Base-by-base conservation (phyloP, 352 stramenopile species). In the Globisporangium yorkense region DNA sequence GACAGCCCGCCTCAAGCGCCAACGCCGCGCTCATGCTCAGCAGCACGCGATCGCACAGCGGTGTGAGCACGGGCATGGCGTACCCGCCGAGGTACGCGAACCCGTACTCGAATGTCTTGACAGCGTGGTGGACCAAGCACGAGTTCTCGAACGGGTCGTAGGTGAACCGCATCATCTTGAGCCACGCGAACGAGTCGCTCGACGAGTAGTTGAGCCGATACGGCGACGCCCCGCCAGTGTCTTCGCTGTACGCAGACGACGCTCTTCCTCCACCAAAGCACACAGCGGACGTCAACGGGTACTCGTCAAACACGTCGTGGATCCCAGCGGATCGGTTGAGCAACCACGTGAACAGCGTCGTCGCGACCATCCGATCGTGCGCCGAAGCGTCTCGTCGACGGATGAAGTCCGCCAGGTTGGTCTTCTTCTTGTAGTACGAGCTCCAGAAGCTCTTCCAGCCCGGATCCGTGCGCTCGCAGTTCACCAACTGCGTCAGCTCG, bases 51-150 rank as follows among this genome's bases (percentile, higher is more conserved):
- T 85, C 78, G 43, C 76, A 86, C 9, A 90, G 46, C 41, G 80
- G 78, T 56, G 70, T 88, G 20, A 90, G 44, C 4, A 88, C 71
- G 15, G 70, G 65, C 51, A 58, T 63, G 3, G 58, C 40, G 48
- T 84, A 79, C 21, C 65, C 66, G 5, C 78, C 72, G 0, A 87
- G 51, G 35, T 85, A 90, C 5, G 74, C 75, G 40, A 80, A 87
- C 16, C 77, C 76, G 56, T 87, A 90, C 51, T 85, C 72, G 51
- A 74, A 85, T 0, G 67, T 77, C 59, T 82, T 88, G 1, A 87
- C 67, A 37, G 69, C 62, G 27, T 90, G 78, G 29, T 84, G 75
- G 33, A 90, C 60, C 8, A 75, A 67, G 39, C 71, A 84, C 35
- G 63, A 77, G 54, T 75, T 78, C 51, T 82, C 75, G 27, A 79